These are phyloP conservation scores for Monilinia aucupariae DNA, from an alignment of 2,329 filamentous ascomycete genomes.

Conservation along the genomic window DNA sequence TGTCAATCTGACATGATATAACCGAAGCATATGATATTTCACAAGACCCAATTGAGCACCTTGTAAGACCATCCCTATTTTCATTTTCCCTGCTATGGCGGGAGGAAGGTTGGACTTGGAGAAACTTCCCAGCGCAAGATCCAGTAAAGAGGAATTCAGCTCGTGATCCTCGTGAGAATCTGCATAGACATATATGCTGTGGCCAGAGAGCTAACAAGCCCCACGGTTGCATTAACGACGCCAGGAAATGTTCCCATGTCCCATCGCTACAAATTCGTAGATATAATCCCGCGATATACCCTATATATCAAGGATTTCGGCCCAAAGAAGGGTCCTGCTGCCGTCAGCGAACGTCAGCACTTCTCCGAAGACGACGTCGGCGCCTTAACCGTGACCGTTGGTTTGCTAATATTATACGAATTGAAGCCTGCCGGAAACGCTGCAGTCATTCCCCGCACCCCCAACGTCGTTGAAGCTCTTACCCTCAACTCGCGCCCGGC, in stretches of 20 bases:
- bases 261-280: conserved; percentile 8
- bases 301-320: conserved; percentile 13
- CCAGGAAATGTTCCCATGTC: conserved; percentile 1
- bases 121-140: conserved; percentile 3
- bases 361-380: conserved; percentile 5
- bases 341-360: conserved; percentile 13
- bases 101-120: conserved; percentile 1
- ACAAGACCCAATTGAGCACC: conserved; percentile 10
- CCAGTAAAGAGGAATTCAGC: conserved; percentile 7
- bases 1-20: conserved; percentile 6
- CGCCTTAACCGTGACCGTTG: conserved; percentile 8
- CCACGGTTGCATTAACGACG: conserved; percentile 7
- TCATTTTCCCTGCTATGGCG: background rate
- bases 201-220: background rate
- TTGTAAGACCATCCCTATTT: background rate
- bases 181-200: conserved; percentile 15
- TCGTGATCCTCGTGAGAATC: conserved; percentile 11
- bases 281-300: conserved; percentile 8
- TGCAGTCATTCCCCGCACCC: conserved; percentile 14
- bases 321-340: conserved; percentile 2
- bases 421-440: conserved; percentile 11
- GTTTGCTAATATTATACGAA: conserved; percentile 8
- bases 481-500: background rate
- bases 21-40: background rate
- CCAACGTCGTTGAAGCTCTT: background rate